Evolutionary conservation across 257 asterid genomes (phyloP).

Genomic region (Verbascum thapsus): DNA sequence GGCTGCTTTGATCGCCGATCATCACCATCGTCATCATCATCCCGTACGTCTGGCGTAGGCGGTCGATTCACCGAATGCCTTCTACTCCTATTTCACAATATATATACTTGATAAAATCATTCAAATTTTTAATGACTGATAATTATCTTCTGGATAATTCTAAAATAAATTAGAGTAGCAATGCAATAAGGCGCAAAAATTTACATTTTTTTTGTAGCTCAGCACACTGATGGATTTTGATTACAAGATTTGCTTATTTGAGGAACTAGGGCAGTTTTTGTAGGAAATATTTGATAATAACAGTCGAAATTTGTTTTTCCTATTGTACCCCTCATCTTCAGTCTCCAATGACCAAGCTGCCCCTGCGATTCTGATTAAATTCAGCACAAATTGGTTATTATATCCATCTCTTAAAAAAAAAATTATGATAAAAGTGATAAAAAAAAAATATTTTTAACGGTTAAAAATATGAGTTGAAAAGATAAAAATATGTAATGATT

Average conservation of each 20-base stretch:
- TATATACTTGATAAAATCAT: background rate
- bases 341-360: background rate
- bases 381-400: too few relatives aligned
- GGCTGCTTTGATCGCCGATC: slow-evolving; percentile 36
- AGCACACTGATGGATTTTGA: slow-evolving; percentile 22
- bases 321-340: slow-evolving; percentile 12
- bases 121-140: background rate
- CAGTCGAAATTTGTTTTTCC: slow-evolving; percentile 5
- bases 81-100: slow-evolving; percentile 41
- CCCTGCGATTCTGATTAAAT: background rate
- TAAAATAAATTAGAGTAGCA: background rate
- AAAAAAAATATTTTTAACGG: too few relatives aligned
- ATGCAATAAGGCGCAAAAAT: slow-evolving; percentile 3
- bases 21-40: slow-evolving; percentile 33
- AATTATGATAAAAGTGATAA: too few relatives aligned
- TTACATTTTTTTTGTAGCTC: slow-evolving; percentile 32
- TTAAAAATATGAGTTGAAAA: too few relatives aligned
- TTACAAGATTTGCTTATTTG: slow-evolving; percentile 18
- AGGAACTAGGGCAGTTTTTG: slow-evolving; percentile 33
- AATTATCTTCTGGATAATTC: background rate
- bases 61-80: slow-evolving; percentile 54
- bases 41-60: slow-evolving; percentile 48
- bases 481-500: too few relatives aligned
- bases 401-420: too few relatives aligned
- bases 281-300: slow-evolving; percentile 12